Evolutionary conservation across 2,329 filamentous ascomycete genomes (phyloP), one percentile per base, ranked within the genome.

Genomic region (Aspergillus ibericus): DNA sequence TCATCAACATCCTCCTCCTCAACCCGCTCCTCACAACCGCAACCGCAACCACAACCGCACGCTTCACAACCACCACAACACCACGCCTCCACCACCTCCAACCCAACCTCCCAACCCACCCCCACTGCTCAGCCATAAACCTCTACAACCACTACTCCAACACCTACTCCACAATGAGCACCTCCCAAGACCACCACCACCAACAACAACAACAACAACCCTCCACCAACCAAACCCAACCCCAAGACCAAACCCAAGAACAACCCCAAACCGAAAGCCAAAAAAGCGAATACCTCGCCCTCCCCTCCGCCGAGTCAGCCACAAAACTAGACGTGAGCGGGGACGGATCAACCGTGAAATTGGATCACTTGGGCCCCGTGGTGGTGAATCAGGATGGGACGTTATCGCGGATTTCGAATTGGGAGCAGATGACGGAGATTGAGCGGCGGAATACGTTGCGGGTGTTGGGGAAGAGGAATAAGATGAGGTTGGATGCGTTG

Each of bases 221-320:
- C 58, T 66, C 49, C 46, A 63, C 36, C 48, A 64, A 38, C 10
- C n/a, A n/a, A n/a, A n/a, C n/a, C n/a, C n/a, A n/a, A n/a, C n/a
- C n/a, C n/a, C 52, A 2, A 60, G 59, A 56, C 25, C 47, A 48
- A 29, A 49, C 63, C 32, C 38, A 59, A 42, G 52, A 55, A 9
- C 56, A 56, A 46, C 22, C 53, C 15, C 29, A 62, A 22, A 18
- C 47, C 18, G 46, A 48, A 15, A 51, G 65, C 34, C 51, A 66
- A 44, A 59, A 56, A 5, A 53, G 56, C 36, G 49, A 59, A 1
- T 60, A 88, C 34, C 88, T 92, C 60, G 93, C 91, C 20, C 65
- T 88, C 0, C 90, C 90, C 22, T 89, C 89, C 7, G 89, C 89
- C 67, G 88, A 91, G 73, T 83, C 88, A 47, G 92, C 95, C 80